phyloP scores from a whole-genome alignment of 2,329 filamentous ascomycete species.

The Fusarium pilosicola region DNA sequence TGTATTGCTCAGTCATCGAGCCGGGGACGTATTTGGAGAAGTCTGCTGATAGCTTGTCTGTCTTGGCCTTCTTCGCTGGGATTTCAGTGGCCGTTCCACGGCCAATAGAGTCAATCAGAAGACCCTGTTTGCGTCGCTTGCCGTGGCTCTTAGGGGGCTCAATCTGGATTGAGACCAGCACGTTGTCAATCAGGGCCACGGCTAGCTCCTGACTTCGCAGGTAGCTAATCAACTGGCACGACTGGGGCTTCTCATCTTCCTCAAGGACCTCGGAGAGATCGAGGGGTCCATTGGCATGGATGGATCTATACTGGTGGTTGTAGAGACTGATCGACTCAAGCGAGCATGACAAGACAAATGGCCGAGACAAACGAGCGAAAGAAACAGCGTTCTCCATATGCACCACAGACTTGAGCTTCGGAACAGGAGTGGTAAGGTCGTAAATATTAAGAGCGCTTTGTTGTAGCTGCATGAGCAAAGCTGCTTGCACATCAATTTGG shows the following conservation, averaged over 20 bases:
- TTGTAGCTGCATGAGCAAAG: constrained; percentile 69
- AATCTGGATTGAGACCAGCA: constrained; percentile 75
- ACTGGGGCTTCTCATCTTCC: constrained; percentile 49
- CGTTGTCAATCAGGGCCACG: constrained; percentile 70
- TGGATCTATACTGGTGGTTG: constrained; percentile 73
- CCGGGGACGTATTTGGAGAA: constrained; percentile 57
- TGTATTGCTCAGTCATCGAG: constrained; percentile 61
- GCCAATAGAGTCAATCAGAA: constrained; percentile 79
- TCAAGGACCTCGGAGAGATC: constrained; percentile 55
- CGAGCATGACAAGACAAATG: constrained; percentile 72
- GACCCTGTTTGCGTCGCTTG: constrained; percentile 67
- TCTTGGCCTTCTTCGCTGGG: constrained; percentile 47
- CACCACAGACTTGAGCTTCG: constrained; percentile 67
- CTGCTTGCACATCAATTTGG: constrained; percentile 70
- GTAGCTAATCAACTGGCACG: constrained; percentile 65
- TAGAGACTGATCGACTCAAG: constrained; percentile 67
- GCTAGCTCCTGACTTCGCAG: constrained; percentile 74
- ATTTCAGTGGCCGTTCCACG: constrained; percentile 63
- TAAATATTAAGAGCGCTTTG: constrained; percentile 67
- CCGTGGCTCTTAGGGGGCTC: constrained; percentile 67
- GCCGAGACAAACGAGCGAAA: constrained; percentile 73
- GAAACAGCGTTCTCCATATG: constrained; percentile 64
- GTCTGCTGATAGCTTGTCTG: constrained; percentile 45
- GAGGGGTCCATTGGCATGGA: constrained; percentile 62
- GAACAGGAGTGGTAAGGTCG: constrained; percentile 70